These are phyloP conservation scores for Fusarium sp. DNA, from an alignment of 2,329 filamentous ascomycete species.

Conservation along the genomic window DNA sequence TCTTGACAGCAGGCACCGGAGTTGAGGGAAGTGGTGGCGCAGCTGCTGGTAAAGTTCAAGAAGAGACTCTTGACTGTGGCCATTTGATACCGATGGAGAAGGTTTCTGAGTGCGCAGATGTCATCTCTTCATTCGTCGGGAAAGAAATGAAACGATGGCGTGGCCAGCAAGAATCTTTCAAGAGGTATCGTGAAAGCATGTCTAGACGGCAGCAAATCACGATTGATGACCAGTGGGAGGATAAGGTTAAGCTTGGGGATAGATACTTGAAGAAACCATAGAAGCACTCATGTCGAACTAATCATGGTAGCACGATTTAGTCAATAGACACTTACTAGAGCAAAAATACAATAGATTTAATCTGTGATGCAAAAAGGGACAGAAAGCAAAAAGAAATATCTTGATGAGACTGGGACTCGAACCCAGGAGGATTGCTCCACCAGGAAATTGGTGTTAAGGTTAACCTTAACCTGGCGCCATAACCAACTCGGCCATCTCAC, in stretches of 20 bases:
- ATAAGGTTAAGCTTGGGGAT: neutral
- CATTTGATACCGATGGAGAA: neutral
- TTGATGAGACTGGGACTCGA: constrained; percentile 34
- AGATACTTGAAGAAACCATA: neutral
- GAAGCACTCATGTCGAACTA: rapidly evolving
- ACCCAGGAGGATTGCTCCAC: constrained; percentile 34
- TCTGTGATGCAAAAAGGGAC: rapidly evolving
- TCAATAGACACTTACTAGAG: neutral
- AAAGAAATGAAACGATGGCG: neutral
- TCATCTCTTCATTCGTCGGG: neutral
- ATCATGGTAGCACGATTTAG: rapidly evolving
- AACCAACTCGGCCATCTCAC: constrained; percentile 34
- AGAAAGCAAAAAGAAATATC: neutral
- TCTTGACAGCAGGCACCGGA: neutral
- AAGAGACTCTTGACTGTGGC: neutral
- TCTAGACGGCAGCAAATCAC: neutral
- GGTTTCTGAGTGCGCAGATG: neutral
- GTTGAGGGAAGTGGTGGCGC: neutral
- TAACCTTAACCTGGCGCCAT: constrained; percentile 32
- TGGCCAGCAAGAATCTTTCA: neutral
- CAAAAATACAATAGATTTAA: constrained; percentile 54
- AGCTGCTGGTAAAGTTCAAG: neutral
- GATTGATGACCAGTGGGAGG: neutral
- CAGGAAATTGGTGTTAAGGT: constrained; percentile 29
- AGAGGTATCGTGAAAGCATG: neutral